phyloP scores from a whole-genome alignment of 257 asterid genomes.

The Fraxinus quadrangulata region DNA sequence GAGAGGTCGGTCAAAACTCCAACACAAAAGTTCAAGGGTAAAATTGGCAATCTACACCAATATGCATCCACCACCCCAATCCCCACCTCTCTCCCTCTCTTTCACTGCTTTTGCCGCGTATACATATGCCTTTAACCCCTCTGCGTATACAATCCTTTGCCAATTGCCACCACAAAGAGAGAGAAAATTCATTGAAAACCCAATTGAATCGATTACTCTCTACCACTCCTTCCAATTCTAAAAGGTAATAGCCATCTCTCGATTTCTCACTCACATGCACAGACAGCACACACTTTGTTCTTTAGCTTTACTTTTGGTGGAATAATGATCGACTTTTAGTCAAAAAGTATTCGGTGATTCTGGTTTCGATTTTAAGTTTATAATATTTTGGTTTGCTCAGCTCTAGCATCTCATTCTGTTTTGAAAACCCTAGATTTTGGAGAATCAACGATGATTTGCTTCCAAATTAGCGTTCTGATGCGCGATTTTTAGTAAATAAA shows the following conservation, averaged over 20 bases:
- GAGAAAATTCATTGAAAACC: neutral
- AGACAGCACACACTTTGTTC: neutral
- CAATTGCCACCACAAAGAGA: slow-evolving; percentile 1
- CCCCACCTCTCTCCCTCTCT: neutral
- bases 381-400: neutral
- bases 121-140: slow-evolving; percentile 1
- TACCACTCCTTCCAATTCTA: slow-evolving; percentile 21
- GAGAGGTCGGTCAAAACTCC: neutral
- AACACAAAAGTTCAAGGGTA: neutral
- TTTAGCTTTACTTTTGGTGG: slow-evolving; percentile 7
- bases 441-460: neutral
- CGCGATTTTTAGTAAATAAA: neutral
- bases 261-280: neutral
- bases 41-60: neutral
- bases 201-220: slow-evolving; percentile 12
- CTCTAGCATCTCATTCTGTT: neutral
- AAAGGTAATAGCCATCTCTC: slow-evolving; percentile 22
- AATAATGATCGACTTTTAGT: neutral
- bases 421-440: neutral
- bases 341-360: slow-evolving; percentile 15
- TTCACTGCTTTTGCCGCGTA: slow-evolving; percentile 40
- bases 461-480: neutral
- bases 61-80: neutral
- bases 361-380: slow-evolving; percentile 2
- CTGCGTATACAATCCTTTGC: slow-evolving; percentile 3